Percentiles rank a stretch among this genome's conserved stretches.
phyloP scores from a whole-genome alignment of 352 stramenopile species.

The Pythium rhizo-oryzae region DNA sequence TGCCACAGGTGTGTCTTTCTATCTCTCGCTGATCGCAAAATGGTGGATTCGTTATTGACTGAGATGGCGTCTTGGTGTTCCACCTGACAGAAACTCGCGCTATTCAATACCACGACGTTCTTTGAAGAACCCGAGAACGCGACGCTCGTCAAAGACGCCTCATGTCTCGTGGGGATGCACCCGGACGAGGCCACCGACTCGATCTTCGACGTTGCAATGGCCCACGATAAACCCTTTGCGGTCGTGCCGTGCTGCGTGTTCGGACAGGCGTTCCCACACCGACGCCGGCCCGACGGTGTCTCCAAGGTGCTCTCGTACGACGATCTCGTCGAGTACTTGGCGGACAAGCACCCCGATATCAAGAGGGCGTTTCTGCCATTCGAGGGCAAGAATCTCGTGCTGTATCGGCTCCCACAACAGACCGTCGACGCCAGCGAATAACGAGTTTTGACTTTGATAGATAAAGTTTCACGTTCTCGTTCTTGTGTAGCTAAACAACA shows the following conservation, averaged over 20 bases:
- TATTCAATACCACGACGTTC: conserved; percentile 70
- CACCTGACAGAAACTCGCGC: conserved; percentile 33
- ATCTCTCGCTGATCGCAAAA: neutral
- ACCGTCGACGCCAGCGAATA: neutral
- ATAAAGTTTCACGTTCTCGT: neutral
- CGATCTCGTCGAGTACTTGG: conserved; percentile 78
- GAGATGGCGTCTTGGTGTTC: neutral
- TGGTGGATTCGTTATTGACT: neutral
- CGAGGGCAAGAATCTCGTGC: conserved; percentile 84
- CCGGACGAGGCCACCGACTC: conserved; percentile 95
- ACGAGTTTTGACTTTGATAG: neutral
- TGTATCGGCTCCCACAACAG: conserved; percentile 41
- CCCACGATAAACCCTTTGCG: conserved; percentile 92
- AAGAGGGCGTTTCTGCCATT: conserved; percentile 70
- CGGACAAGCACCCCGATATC: conserved; percentile 66
- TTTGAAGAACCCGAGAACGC: conserved; percentile 48
- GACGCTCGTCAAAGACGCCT: conserved; percentile 68
- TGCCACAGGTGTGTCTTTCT: conserved; percentile 46
- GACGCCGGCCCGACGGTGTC: conserved; percentile 40
- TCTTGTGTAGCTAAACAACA: neutral
- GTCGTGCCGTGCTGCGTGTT: conserved; percentile 98
- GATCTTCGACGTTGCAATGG: conserved; percentile 92
- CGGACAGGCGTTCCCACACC: conserved; percentile 87
- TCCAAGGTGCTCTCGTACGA: conserved; percentile 76
- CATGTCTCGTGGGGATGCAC: conserved; percentile 93